Conservation (phyloP, 768 basidiomycete genomes). For the button mushroom (Agaricus bisporus) region DNA sequence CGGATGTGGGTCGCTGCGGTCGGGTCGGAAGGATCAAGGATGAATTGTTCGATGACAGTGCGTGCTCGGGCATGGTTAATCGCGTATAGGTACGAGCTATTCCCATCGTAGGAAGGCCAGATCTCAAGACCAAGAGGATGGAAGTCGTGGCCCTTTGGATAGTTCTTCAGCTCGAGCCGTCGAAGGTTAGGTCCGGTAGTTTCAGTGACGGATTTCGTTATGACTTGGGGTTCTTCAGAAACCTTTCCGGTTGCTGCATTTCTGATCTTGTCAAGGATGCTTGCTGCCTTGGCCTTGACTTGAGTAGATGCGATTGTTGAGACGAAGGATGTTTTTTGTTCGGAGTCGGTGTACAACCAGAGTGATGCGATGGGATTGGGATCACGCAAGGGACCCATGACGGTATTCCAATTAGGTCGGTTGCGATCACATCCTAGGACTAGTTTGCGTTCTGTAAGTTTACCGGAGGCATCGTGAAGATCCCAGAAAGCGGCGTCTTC, state of each 20-base stretch:
- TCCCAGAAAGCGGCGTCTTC: slow-evolving; percentile 70
- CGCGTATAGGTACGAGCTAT: slow-evolving; percentile 52
- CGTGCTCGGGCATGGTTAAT: slow-evolving; percentile 61
- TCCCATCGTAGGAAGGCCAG: slow-evolving; percentile 42
- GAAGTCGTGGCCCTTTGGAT: slow-evolving; percentile 55
- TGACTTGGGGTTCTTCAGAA: not conserved
- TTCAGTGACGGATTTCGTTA: not conserved
- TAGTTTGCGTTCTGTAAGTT: slow-evolving; percentile 37
- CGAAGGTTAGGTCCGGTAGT: slow-evolving; percentile 21
- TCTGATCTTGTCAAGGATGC: slow-evolving; percentile 11
- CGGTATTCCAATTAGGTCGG: slow-evolving; percentile 68
- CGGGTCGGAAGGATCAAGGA: slow-evolving; percentile 37
- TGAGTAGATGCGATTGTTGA: not conserved
- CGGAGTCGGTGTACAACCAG: slow-evolving; percentile 41
- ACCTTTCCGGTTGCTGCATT: not conserved
- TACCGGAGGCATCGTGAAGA: slow-evolving; percentile 31
- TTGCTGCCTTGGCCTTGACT: slow-evolving; percentile 6
- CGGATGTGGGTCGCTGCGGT: slow-evolving; percentile 47
- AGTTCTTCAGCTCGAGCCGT: slow-evolving; percentile 41
- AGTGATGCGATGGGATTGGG: slow-evolving; percentile 54
- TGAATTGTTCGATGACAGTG: slow-evolving; percentile 67
- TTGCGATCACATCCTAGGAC: slow-evolving; percentile 48
- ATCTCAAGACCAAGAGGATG: slow-evolving; percentile 66
- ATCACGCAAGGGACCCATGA: slow-evolving; percentile 62
- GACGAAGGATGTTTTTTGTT: not conserved